Evolutionary conservation across 192 early-diverging fungal species (phyloP).

Genomic region (Neocallimastix lanati): DNA sequence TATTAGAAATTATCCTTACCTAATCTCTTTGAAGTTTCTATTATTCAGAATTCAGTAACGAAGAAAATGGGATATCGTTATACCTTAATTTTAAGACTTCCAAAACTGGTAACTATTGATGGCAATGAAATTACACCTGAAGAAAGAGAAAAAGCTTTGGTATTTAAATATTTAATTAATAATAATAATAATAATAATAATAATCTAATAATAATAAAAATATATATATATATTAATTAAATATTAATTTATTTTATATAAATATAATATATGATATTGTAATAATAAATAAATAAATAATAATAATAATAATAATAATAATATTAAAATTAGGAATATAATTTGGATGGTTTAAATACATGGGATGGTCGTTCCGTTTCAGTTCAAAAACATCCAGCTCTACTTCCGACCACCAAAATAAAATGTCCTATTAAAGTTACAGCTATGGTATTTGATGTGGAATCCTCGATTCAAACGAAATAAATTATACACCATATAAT

Average conservation of each 20-base stretch:
- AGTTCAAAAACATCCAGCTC: neutral
- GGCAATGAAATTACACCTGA: conserved; percentile 30
- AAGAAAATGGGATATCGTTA: conserved; percentile 30
- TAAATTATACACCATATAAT: too few species aligned
- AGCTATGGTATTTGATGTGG: neutral
- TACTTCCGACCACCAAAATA: neutral
- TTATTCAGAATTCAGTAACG: conserved; percentile 23
- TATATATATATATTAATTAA: neutral
- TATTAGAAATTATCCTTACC: conserved; percentile 38
- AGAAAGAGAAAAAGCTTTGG: conserved; percentile 26
- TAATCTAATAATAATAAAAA: too few species aligned
- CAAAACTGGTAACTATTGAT: conserved; percentile 28
- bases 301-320: too few species aligned
- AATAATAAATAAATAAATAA: too few species aligned
- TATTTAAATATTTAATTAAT: too few species aligned
- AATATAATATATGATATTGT: too few species aligned
- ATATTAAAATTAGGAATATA: neutral
- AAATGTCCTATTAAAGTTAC: neutral
- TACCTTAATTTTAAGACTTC: conserved; percentile 26
- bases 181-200: too few species aligned
- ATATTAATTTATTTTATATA: too few species aligned
- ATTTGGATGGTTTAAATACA: neutral
- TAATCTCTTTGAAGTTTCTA: conserved; percentile 25
- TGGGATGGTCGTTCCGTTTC: neutral
- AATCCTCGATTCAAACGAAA: neutral